phyloP scores from a whole-genome alignment of 495 filamentous ascomycete species.

The Xylaria cubensis region DNA sequence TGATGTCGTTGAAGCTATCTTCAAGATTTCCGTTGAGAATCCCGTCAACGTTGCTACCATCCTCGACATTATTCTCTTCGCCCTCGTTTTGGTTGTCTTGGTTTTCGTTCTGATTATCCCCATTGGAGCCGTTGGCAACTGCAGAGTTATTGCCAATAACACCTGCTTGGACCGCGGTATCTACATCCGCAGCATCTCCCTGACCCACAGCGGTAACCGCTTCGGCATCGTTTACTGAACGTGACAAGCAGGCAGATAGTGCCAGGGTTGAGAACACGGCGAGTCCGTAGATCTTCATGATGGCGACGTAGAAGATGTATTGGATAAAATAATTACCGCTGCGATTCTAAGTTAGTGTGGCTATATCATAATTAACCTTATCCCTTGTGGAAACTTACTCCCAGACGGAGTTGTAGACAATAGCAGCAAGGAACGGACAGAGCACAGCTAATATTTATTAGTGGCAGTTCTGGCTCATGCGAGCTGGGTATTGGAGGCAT shows the following conservation, averaged over 20 bases:
- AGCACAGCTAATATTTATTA: constrained; percentile 37
- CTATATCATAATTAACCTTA: neutral
- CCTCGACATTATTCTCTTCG: constrained; percentile 23
- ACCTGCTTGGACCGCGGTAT: neutral
- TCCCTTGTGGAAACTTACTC: constrained; percentile 24
- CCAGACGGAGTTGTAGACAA: constrained; percentile 32
- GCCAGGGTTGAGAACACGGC: constrained; percentile 36
- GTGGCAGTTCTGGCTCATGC: neutral
- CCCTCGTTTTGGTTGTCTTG: constrained; percentile 23
- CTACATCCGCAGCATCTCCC: constrained; percentile 11
- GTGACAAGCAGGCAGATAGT: constrained; percentile 37
- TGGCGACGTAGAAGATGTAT: neutral
- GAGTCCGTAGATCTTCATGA: constrained; percentile 35
- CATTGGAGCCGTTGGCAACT: constrained; percentile 29
- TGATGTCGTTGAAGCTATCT: constrained; percentile 14
- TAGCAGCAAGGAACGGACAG: constrained; percentile 28
- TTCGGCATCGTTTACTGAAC: constrained; percentile 28
- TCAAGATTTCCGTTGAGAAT: constrained; percentile 22
- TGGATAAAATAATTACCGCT: constrained; percentile 31
- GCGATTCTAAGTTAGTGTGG: neutral
- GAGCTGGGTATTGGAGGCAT: neutral
- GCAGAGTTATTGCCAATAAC: constrained; percentile 31
- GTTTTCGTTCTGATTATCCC: constrained; percentile 25
- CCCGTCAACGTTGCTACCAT: constrained; percentile 17
- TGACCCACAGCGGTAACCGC: constrained; percentile 8